These are phyloP conservation scores for Asterochloris sp. DNA, from an alignment of 139 green algal genomes.

Conservation along the genomic window DNA sequence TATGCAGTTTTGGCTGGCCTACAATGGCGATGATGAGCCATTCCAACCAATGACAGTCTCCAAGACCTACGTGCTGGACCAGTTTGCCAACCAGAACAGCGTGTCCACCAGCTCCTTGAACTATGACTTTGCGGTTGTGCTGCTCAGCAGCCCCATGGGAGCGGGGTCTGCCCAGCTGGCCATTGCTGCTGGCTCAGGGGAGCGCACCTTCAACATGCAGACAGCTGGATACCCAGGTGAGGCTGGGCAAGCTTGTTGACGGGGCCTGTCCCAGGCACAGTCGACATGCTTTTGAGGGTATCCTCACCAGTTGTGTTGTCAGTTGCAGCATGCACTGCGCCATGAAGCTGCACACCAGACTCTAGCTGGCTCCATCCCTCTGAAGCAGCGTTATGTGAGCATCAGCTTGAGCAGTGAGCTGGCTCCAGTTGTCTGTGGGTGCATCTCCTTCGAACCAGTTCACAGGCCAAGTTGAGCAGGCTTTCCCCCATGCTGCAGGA, in stretches of 20 bases:
- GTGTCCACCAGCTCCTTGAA: conserved; percentile 21
- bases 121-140: conserved; percentile 32
- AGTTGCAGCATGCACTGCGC: neutral
- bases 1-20: conserved; percentile 18
- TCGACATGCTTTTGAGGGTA: no score
- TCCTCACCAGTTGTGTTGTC: no score
- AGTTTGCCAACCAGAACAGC: conserved; percentile 20
- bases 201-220: conserved; percentile 3
- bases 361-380: neutral
- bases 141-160: conserved; percentile 1
- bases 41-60: conserved; percentile 7
- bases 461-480: no score
- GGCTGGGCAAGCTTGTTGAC: neutral
- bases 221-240: conserved; percentile 27
- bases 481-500: neutral
- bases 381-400: no score
- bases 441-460: no score
- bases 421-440: no score
- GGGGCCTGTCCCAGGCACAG: neutral
- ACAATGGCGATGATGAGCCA: conserved; percentile 2
- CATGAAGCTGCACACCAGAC: neutral
- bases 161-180: conserved; percentile 15
- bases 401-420: no score
- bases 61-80: conserved; percentile 12
- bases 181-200: conserved; percentile 4